Base-by-base conservation (phyloP, 768 basidiomycete species). In the Collybia sordida region DNA sequence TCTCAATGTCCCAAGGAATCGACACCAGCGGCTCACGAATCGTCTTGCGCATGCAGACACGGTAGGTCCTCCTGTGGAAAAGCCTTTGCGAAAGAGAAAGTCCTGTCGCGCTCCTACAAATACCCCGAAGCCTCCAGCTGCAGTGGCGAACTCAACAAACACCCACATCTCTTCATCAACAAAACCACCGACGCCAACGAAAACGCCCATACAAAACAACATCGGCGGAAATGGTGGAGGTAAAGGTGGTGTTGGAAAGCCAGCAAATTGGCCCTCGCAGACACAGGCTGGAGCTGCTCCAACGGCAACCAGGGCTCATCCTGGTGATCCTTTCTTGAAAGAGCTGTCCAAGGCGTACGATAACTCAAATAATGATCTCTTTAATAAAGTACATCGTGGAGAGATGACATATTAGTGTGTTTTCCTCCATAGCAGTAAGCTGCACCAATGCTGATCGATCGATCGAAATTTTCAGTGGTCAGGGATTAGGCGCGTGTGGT, bases 391-490 rank as follows among this genome's bases (percentile, higher is more conserved):
- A 18, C 59, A 67, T 43, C 53, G 39, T 2, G 65, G 65, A 14
- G 51, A 62, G 22, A 67, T 67, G 65, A 67, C 65, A 9, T 67
- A 64, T 52, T 67, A 67, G 65, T 67, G 41, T 51, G 65, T 63
- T 11, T 23, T 14, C 37, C 23, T 47, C 23, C 23, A 12, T 34
- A 37, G 23, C 27, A 23, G 14, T 37, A 31, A 12, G 4, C 11
- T 12, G 12, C 11, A 8, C 6, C 37, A 27, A 37, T 52, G 36
- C 50, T 47, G 14, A 28, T 48, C 6, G 28, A 34, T 24, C 42
- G 28, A 31, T 31, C 11, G 9, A 4, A 11, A 11, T 49, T 48
- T 31, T 56, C 46, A 66, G 65, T 42, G 60, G 55, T 8, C 59
- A 64, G 52, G 65, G 65, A n/a, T 48, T 62, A 3, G 65, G 64